Evolutionary conservation across 371 early-diverging fungal genomes (phyloP), one percentile per base, ranked within the genome.

Genomic region (Syncephalastrum sp.): DNA sequence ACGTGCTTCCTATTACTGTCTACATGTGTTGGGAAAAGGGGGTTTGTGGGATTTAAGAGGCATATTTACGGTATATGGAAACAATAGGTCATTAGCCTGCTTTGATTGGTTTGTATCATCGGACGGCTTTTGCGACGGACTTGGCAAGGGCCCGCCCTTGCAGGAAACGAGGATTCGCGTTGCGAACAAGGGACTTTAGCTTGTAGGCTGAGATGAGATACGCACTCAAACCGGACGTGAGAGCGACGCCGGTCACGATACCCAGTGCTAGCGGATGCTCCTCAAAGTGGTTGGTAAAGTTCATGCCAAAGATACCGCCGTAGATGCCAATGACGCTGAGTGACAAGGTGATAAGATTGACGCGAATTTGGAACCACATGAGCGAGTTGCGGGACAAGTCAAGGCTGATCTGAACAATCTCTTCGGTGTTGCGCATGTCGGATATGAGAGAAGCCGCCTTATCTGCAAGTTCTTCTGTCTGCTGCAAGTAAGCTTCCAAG

Each of bases 291-390:
- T 82, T 91, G 53, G 76, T 70, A 60, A 95, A 67, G 68, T 95
- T 95, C 96, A 95, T 95, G 33, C 96, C 96, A 55, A 93, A 91
- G 16, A 94, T 63, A 5, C 91, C 88, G 16, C 91, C 92, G 17
- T 80, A 75, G 0, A 69, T 75, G 55, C 77, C 65, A 0, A 73
- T 67, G 13, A 76, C 63, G 16, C 86, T 86, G 46, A 92, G 77
- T 0, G 90, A 91, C 21, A 91, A 68, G 4, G 92, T 93, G 19
- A 87, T 77, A 38, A 94, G 88, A 7, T 89, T 90, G 33, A 94
- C 78, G 52, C 85, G 72, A 52, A 93, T 84, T 61, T 95, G 94
- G 62, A 88, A 87, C 63, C 91, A 79, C 72, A 95, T 79, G 42
- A 95, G 79, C 24, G 85, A 80, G 68, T 95, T 95, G 42, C 96